These are phyloP conservation scores for Botrytis fragariae DNA, from an alignment of 2,329 filamentous ascomycete genomes.

Conservation along the genomic window DNA sequence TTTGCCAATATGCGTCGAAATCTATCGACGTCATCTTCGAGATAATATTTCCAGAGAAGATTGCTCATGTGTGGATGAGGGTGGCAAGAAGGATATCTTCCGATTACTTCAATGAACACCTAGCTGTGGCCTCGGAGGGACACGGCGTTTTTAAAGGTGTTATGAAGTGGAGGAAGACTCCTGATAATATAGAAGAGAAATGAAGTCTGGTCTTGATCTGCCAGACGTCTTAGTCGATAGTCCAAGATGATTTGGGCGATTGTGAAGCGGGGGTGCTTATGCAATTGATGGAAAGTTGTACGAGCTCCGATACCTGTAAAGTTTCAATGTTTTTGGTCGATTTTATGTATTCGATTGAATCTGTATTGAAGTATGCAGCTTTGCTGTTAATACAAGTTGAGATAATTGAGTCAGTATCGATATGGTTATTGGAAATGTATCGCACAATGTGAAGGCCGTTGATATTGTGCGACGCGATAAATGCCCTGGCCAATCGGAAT, in stretches of 20 bases:
- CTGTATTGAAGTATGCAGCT: background rate
- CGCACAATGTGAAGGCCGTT: background rate
- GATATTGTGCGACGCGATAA: constrained; percentile 5
- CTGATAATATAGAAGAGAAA: constrained; percentile 23
- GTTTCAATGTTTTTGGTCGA: background rate
- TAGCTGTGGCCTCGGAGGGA: constrained; percentile 83
- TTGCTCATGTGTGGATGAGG: constrained; percentile 76
- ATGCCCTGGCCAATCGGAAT: background rate
- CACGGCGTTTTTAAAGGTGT: constrained; percentile 91
- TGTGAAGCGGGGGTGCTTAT: constrained; percentile 7
- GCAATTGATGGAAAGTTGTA: background rate
- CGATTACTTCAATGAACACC: constrained; percentile 51
- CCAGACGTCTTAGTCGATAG: constrained; percentile 18
- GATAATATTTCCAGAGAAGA: constrained; percentile 93
- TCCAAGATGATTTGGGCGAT: constrained; percentile 3
- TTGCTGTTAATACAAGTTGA: background rate
- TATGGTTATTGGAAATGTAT: background rate
- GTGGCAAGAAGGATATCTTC: constrained; percentile 38
- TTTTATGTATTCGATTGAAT: background rate
- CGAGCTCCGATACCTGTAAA: background rate
- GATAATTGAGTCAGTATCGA: background rate
- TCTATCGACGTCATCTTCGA: constrained; percentile 95
- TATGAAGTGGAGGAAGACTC: constrained; percentile 49
- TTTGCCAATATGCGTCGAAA: constrained; percentile 86
- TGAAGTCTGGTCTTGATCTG: constrained; percentile 18